Percentiles rank a stretch among this genome's conserved stretches.
Evolutionary conservation across 1,139 yeast genomes (phyloP).

Genomic region (Kodamaea arcana): DNA sequence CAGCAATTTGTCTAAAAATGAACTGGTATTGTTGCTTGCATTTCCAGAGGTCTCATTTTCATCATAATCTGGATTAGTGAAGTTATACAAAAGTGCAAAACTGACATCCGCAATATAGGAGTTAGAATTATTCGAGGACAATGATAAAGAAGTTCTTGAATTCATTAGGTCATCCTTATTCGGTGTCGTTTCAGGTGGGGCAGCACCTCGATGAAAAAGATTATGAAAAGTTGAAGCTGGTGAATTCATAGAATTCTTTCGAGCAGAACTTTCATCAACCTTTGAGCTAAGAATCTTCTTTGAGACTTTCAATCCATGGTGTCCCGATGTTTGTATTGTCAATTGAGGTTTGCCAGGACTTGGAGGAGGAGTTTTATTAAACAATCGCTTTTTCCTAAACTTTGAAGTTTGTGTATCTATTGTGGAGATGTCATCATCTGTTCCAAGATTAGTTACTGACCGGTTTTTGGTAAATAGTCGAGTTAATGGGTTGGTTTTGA

Average conservation of each 20-base stretch:
- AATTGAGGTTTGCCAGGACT: slow-evolving; percentile 22
- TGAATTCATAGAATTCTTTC: slow-evolving; percentile 28
- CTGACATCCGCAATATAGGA: slow-evolving; percentile 33
- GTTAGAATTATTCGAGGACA: slow-evolving; percentile 42
- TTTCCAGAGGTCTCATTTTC: slow-evolving; percentile 12
- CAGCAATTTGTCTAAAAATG: slow-evolving; percentile 30
- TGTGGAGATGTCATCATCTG: not conserved
- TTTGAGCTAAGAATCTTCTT: slow-evolving; percentile 26
- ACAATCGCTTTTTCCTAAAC: not conserved
- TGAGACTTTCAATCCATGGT: slow-evolving; percentile 25
- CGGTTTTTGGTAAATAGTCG: slow-evolving; percentile 34
- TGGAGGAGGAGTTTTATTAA: not conserved
- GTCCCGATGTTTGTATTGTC: slow-evolving; percentile 28
- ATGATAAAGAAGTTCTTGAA: slow-evolving; percentile 24
- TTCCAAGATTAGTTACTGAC: slow-evolving; percentile 18
- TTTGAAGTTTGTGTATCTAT: not conserved
- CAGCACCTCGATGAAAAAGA: slow-evolving; percentile 27
- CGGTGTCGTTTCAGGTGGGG: slow-evolving; percentile 6
- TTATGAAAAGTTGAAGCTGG: slow-evolving; percentile 36
- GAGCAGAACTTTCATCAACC: slow-evolving; percentile 16
- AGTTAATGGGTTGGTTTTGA: slow-evolving; percentile 25
- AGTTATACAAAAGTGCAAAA: slow-evolving; percentile 35
- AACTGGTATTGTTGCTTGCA: slow-evolving; percentile 1
- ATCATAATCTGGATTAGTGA: slow-evolving; percentile 38
- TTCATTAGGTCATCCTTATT: slow-evolving; percentile 5